Base-by-base conservation (phyloP, 139 green algal species). In the Klebsormidium nitens region DNA sequence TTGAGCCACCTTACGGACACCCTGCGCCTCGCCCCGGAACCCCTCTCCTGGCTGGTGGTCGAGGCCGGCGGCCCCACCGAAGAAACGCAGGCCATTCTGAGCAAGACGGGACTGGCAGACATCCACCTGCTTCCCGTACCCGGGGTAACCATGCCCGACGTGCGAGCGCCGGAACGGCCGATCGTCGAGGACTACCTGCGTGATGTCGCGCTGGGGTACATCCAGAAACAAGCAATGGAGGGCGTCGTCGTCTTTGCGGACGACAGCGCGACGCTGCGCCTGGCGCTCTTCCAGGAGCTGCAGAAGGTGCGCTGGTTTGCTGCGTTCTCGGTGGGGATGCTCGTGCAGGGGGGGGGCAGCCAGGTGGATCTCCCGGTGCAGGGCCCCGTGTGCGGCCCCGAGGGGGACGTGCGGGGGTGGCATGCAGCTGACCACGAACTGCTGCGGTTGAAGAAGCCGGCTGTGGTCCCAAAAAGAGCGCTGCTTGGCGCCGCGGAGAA, bases 171-270 rank as follows among this genome's bases (percentile, higher is more conserved):
- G 5, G 28, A 66, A 36, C 39, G 59, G 59, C 26, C 4, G 28
- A 3, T n/a, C 11, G 29, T 42, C 29, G 59, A 66, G 23, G 59
- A 52, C 40, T 31, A 8, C 4, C 63, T 67, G 23, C 63, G 63
- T 5, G 66, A 71, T 66, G 49, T 28, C 35, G 63, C 63, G 14
- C 11, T 71, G 47, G 67, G 66, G 49, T 74, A 74, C 66, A 36
- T 74, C 40, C 66, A 50, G 17, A 34, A 67, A 34, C 39, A 36
- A 11, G 26, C 26, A 29, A 26, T 74, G 55, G 66, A 74, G 34
- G 66, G 66, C 29, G 8, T 74, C 29, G 66, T 74, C 19, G 39
- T 74, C 6, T 74, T 74, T 36, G 66, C 49, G 3, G 66, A 74
- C 31, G 66, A 74, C 58, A 52, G 66, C 34, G 39, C 29, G 2